Evolutionary conservation across 257 asterid species (phyloP).

Genomic region (Primulina huaijiensis): DNA sequence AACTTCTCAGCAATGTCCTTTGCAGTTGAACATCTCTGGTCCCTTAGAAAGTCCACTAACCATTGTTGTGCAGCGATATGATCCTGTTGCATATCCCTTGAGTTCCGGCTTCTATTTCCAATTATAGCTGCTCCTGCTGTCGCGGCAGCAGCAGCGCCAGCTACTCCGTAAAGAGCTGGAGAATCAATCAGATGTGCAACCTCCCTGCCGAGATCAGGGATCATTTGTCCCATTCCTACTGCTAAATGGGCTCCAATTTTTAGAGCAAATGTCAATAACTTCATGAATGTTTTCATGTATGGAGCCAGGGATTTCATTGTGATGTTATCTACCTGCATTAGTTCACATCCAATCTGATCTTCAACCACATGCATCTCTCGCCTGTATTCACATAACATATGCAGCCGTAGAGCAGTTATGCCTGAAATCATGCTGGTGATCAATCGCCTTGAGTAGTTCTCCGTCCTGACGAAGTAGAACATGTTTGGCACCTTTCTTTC

Average conservation of each 20-base stretch:
- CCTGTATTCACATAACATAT: conserved; percentile 73
- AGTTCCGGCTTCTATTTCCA: conserved; percentile 42
- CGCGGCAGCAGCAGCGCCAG: conserved; percentile 65
- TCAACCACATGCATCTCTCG: conserved; percentile 82
- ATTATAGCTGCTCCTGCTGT: conserved; percentile 59
- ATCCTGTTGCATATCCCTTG: conserved; percentile 58
- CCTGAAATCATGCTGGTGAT: conserved; percentile 75
- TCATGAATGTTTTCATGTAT: conserved; percentile 68
- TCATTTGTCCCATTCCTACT: conserved; percentile 86
- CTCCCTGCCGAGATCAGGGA: conserved; percentile 85
- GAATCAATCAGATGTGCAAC: conserved; percentile 64
- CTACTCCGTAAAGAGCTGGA: conserved; percentile 61
- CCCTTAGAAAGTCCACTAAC: conserved; percentile 70
- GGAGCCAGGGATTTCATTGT: conserved; percentile 71
- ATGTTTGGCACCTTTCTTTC: conserved; percentile 81
- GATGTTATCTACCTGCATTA: conserved; percentile 75
- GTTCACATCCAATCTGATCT: conserved; percentile 76
- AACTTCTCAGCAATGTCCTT: conserved; percentile 78
- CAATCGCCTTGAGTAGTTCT: conserved; percentile 73
- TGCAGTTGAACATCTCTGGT: conserved; percentile 59
- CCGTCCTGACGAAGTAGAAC: conserved; percentile 67
- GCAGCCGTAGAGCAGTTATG: conserved; percentile 70
- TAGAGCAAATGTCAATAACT: conserved; percentile 74
- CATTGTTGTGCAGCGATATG: conserved; percentile 72
- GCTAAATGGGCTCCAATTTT: conserved; percentile 92